Evolutionary conservation across 1,139 yeast genomes (phyloP).

Genomic region (Kodamaea sp.): DNA sequence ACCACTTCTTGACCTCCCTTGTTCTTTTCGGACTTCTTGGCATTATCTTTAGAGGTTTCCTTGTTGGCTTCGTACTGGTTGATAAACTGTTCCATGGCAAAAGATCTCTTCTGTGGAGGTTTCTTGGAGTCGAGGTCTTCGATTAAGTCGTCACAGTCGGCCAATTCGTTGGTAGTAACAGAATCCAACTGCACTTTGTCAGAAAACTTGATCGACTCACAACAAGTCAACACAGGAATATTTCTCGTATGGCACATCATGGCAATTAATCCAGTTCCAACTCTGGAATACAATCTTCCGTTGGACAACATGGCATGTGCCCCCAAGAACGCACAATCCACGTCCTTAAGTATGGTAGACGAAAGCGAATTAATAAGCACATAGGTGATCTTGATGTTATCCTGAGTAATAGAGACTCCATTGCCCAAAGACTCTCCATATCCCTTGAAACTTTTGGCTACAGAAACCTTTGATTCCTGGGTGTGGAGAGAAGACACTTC

Average conservation of each 20-base stretch:
- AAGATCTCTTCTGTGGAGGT: constrained; percentile 63
- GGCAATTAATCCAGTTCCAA: constrained; percentile 92
- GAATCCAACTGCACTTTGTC: constrained; percentile 96
- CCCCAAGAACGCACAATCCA: constrained; percentile 89
- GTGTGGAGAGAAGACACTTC: constrained; percentile 46
- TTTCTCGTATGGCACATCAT: constrained; percentile 87
- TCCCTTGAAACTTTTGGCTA: constrained; percentile 17
- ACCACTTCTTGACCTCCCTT: constrained; percentile 20
- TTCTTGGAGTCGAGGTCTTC: constrained; percentile 46
- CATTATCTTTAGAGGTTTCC: constrained; percentile 18
- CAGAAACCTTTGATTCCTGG: constrained; percentile 5
- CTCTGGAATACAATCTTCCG: constrained; percentile 89
- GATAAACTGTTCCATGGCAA: constrained; percentile 67
- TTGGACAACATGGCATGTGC: constrained; percentile 97
- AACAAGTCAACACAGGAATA: constrained; percentile 91
- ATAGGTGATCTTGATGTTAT: constrained; percentile 49
- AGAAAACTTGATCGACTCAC: constrained; percentile 92
- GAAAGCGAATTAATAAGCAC: constrained; percentile 79
- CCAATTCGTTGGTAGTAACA: constrained; percentile 89
- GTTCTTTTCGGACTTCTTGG: constrained; percentile 23
- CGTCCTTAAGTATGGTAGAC: constrained; percentile 72
- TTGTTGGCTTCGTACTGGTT: constrained; percentile 33
- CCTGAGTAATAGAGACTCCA: constrained; percentile 31
- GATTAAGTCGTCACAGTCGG: constrained; percentile 76
- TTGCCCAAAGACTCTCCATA: not conserved